Evolutionary conservation across 345 rosid species (phyloP).

Genomic region (Psidium friedrichsthalianum): DNA sequence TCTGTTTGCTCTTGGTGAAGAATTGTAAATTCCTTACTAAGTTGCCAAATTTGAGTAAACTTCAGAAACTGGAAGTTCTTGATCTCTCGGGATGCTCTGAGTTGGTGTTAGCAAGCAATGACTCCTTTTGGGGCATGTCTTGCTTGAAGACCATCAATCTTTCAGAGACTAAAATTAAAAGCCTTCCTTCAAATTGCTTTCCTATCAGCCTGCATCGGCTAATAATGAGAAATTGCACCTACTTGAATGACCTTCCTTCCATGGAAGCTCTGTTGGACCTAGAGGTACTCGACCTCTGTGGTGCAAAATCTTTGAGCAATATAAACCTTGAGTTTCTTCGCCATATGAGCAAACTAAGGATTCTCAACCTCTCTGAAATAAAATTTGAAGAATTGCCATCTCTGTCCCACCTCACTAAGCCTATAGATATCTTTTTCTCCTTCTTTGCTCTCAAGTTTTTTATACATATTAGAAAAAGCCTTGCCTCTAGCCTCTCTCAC

Average conservation of each 20-base stretch:
- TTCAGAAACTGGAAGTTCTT: neutral
- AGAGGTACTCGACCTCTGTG: neutral
- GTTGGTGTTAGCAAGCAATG: neutral
- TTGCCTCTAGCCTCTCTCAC: too few relatives aligned
- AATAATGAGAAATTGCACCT: constrained; percentile 3
- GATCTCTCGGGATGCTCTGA: neutral
- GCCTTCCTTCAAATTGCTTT: neutral
- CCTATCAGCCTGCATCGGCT: neutral
- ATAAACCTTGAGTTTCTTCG: neutral
- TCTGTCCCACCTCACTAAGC: neutral
- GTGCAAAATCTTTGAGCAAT: neutral
- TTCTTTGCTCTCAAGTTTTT: too few relatives aligned
- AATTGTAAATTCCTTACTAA: neutral
- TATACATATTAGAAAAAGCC: too few relatives aligned
- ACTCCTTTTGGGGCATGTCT: neutral
- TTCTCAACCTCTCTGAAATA: constrained; percentile 4
- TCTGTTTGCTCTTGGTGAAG: neutral
- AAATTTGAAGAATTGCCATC: neutral
- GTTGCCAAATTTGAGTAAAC: neutral
- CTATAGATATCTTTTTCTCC: too few relatives aligned
- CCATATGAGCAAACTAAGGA: neutral
- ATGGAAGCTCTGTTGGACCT: neutral
- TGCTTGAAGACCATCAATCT: neutral
- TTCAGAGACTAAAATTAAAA: neutral
- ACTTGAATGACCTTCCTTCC: constrained; percentile 1